A percentile compares a stretch with the other conserved stretches of the same genome.
Conservation (phyloP, 2,329 filamentous ascomycete species). For the Fusarium sp. region DNA sequence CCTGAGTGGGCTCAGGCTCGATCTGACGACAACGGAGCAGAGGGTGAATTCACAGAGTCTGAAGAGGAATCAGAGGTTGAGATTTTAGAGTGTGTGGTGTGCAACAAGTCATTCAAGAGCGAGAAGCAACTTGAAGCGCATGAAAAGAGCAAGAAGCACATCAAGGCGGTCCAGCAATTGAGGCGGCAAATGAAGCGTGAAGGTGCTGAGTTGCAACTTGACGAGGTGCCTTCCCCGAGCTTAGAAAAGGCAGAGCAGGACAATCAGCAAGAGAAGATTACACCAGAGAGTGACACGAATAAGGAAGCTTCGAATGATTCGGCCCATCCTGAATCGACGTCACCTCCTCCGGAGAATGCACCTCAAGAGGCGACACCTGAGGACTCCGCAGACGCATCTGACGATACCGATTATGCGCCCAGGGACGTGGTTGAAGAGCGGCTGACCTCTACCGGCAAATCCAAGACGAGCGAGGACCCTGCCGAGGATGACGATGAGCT, state of each 20-base stretch:
- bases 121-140: conserved; percentile 93
- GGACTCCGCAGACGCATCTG: conserved; percentile 38
- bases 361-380: conserved; percentile 9
- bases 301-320: neutral
- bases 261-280: neutral
- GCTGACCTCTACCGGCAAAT: conserved; percentile 47
- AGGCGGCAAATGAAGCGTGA: conserved; percentile 88
- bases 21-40: conserved; percentile 64
- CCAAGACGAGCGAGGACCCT: neutral
- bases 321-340: neutral
- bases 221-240: conserved; percentile 28
- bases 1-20: conserved; percentile 82
- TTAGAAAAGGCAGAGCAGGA: conserved; percentile 1
- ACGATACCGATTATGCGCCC: conserved; percentile 64
- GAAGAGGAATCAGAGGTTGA: conserved; percentile 70
- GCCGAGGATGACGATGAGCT: conserved; percentile 23
- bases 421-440: conserved; percentile 61
- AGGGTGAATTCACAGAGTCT: conserved; percentile 74
- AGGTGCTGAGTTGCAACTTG: conserved; percentile 73
- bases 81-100: conserved; percentile 81
- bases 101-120: conserved; percentile 87
- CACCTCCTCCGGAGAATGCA: neutral
- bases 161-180: conserved; percentile 86
- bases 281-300: neutral
- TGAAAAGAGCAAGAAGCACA: conserved; percentile 96